Evolutionary conservation across 2,329 filamentous ascomycete species (phyloP), one percentile per base, ranked within the genome.

Genomic region (Sporothrix sp.): DNA sequence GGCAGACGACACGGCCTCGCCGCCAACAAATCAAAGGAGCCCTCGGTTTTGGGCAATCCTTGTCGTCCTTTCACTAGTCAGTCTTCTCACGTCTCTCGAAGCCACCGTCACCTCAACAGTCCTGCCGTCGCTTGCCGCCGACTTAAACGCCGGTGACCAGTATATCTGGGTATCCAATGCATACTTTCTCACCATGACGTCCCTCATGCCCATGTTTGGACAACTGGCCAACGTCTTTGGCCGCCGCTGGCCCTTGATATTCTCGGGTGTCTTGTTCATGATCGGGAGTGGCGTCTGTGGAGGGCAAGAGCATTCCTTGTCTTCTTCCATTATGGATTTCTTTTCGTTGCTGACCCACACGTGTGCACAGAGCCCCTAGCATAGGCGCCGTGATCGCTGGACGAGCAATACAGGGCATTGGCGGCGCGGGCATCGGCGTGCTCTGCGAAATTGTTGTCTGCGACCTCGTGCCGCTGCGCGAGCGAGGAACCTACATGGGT

Each of bases 361-460:
- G n/a, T n/a, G n/a, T n/a, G n/a, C n/a, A n/a, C n/a, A n/a, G n/a
- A n/a, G 42, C 18, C 27, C 23, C 5, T 7, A 21, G 30, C 4
- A 46, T 36, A 32, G n/a, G 25, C 14, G 30, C 30, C 46, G 20
- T 66, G 32, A 58, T 66, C 13, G 60, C 54, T 14, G 64, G 64
- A 5, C 57, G 64, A 16, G 59, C 60, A 7, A 50, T 67, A 11
- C 65, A 67, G 53, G 65, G 65, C 5, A 35, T 64, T 2, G 65
- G 65, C 28, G 60, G 58, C 13, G 63, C 62, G 25, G 65, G 65
- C 8, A 60, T 66, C 16, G 50, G 62, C 21, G 59, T 63, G n/a
- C 54, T 66, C 16, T 56, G 60, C 30, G 64, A 65, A 37, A 58
- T 65, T n/a, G 60, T 63, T 5, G 55, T 66, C 11, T 61, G 59